A percentile compares a stretch with the other conserved stretches of the same genome.
Conservation (phyloP, 805 yeast genomes). For the Ogataea neopini region DNA sequence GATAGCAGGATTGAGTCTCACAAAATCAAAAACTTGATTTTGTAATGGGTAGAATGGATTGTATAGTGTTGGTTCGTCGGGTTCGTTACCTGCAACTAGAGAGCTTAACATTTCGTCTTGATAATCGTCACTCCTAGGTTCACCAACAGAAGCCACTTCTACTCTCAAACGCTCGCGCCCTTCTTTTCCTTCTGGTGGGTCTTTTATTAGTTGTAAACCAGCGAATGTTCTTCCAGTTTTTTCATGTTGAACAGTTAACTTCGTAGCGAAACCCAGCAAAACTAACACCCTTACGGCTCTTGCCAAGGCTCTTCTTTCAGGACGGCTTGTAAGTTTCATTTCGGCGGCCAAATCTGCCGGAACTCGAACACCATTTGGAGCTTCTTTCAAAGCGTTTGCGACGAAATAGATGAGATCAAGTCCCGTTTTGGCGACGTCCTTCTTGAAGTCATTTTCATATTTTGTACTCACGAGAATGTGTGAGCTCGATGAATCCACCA, state of each 20-base stretch:
- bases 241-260: conserved; percentile 29
- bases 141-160: conserved; percentile 13
- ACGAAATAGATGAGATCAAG: conserved; percentile 34
- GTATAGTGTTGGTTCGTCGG: conserved; percentile 32
- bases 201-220: conserved; percentile 28
- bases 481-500: conserved; percentile 51
- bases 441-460: conserved; percentile 32
- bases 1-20: conserved; percentile 50
- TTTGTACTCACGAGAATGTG: conserved; percentile 52
- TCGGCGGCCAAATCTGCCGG: conserved; percentile 62
- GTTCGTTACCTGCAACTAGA: conserved; percentile 25
- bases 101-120: conserved; percentile 39
- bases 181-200: conserved; percentile 21
- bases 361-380: conserved; percentile 62
- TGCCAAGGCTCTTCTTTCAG: conserved; percentile 37
- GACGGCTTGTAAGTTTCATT: conserved; percentile 47
- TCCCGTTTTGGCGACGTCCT: conserved; percentile 21
- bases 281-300: conserved; percentile 54
- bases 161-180: conserved; percentile 9
- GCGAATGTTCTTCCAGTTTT: conserved; percentile 23
- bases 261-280: conserved; percentile 28
- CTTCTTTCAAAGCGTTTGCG: conserved; percentile 51
- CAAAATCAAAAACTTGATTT: conserved; percentile 57
- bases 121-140: conserved; percentile 15
- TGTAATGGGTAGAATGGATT: conserved; percentile 65